A percentile compares a stretch with the other conserved stretches of the same genome.
These are phyloP conservation scores for Xylaria digitata DNA, from an alignment of 2,329 filamentous ascomycete species.

Conservation along the genomic window DNA sequence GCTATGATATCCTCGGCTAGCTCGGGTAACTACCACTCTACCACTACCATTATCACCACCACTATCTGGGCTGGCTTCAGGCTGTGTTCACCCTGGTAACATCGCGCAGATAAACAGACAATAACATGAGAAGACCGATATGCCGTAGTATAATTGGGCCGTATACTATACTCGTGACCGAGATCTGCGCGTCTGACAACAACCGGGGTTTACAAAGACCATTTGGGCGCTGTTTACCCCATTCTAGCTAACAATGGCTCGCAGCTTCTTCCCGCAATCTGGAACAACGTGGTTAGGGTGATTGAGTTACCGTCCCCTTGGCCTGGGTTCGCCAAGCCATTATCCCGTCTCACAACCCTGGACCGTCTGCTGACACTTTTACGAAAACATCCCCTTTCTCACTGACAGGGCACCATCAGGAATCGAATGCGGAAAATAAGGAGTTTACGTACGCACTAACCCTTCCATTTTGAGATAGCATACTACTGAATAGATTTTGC, in stretches of 20 bases:
- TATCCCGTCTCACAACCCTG: constrained; percentile 43
- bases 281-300: constrained; percentile 42
- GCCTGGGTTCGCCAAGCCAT: constrained; percentile 48
- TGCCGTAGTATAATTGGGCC: not conserved
- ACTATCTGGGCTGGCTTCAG: constrained; percentile 5
- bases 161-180: constrained; percentile 11
- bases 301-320: constrained; percentile 48
- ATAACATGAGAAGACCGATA: not conserved
- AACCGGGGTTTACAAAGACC: not conserved
- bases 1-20: constrained; percentile 27
- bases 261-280: constrained; percentile 43
- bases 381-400: constrained; percentile 25
- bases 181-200: constrained; percentile 1
- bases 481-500: constrained; percentile 11
- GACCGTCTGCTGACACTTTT: constrained; percentile 26
- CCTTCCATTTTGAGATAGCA: constrained; percentile 31
- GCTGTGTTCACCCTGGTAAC: constrained; percentile 2
- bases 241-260: constrained; percentile 27
- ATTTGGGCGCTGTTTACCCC: constrained; percentile 18
- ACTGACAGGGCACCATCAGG: constrained; percentile 35
- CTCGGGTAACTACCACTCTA: constrained; percentile 25
- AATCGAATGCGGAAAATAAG: constrained; percentile 39
- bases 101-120: constrained; percentile 1
- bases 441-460: constrained; percentile 44
- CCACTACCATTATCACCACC: constrained; percentile 1